These are phyloP conservation scores for Lichtheimia ornata DNA, from an alignment of 371 early-diverging fungal species.

Conservation along the genomic window DNA sequence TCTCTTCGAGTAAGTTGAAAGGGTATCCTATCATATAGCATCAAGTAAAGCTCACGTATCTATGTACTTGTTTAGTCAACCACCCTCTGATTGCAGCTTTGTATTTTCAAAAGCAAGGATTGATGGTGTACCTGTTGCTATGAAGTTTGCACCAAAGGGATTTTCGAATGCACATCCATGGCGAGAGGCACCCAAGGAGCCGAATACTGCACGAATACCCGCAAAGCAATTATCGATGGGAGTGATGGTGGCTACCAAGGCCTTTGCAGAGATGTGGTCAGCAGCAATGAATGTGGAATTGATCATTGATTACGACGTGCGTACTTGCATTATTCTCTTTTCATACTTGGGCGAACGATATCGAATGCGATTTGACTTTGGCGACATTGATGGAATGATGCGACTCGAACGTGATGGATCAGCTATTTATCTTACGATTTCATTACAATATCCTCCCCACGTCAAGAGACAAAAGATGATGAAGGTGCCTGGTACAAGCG, in stretches of 20 bases:
- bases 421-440: constrained; percentile 26
- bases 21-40: neutral
- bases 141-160: constrained; percentile 10
- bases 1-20: constrained; percentile 17
- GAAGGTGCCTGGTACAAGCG: neutral
- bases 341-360: constrained; percentile 24
- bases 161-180: neutral
- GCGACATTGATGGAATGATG: constrained; percentile 26
- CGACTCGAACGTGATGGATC: constrained; percentile 21
- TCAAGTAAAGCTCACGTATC: neutral
- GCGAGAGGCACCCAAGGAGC: neutral
- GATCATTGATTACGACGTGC: constrained; percentile 25
- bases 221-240: constrained; percentile 15
- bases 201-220: neutral
- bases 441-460: constrained; percentile 28
- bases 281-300: constrained; percentile 9
- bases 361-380: constrained; percentile 33
- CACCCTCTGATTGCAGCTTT: constrained; percentile 9
- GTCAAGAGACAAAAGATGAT: constrained; percentile 11
- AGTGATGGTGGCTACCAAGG: constrained; percentile 11
- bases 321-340: constrained; percentile 30
- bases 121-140: constrained; percentile 15
- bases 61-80: constrained; percentile 1
- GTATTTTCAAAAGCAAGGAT: constrained; percentile 6
- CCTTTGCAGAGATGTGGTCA: constrained; percentile 21